Evolutionary conservation across 129 eudicot species (phyloP).

Genomic region (Silybum marianum): DNA sequence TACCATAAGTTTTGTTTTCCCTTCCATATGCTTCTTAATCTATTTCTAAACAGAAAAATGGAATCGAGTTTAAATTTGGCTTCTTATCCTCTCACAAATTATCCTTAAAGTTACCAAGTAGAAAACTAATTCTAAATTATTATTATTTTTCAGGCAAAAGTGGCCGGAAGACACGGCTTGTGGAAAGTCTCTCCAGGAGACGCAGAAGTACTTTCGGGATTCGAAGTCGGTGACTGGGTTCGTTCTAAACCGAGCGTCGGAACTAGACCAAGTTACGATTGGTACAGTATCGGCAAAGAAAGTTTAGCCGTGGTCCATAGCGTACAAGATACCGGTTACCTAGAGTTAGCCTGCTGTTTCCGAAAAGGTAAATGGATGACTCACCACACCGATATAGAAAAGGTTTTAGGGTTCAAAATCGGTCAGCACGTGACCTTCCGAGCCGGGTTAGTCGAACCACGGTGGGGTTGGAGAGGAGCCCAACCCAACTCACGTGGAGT

Average conservation of each 20-base stretch:
- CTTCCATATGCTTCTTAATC: neutral
- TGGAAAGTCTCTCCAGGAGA: constrained; percentile 99
- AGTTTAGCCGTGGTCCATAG: constrained; percentile 90
- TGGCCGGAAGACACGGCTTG: constrained; percentile 74
- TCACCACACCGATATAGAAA: constrained; percentile 80
- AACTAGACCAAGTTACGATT: constrained; percentile 91
- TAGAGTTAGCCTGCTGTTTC: constrained; percentile 91
- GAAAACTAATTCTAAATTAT: neutral
- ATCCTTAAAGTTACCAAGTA: neutral
- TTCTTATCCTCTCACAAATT: neutral
- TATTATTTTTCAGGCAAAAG: constrained; percentile 60
- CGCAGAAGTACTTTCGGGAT: constrained; percentile 85
- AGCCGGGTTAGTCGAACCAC: constrained; percentile 72
- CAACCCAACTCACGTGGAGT: constrained; percentile 73
- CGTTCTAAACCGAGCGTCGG: constrained; percentile 89
- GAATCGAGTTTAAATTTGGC: neutral
- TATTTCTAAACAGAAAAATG: neutral
- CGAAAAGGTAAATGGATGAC: constrained; percentile 80
- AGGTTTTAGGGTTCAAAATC: constrained; percentile 67
- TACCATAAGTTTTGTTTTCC: neutral
- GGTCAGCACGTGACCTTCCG: constrained; percentile 90
- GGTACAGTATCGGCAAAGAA: constrained; percentile 90
- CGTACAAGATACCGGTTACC: constrained; percentile 79
- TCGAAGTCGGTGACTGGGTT: constrained; percentile 99
- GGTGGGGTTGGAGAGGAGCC: constrained; percentile 99